These are phyloP conservation scores for Spatholobus suberectus DNA, from an alignment of 306 rosid species.

Conservation along the genomic window DNA sequence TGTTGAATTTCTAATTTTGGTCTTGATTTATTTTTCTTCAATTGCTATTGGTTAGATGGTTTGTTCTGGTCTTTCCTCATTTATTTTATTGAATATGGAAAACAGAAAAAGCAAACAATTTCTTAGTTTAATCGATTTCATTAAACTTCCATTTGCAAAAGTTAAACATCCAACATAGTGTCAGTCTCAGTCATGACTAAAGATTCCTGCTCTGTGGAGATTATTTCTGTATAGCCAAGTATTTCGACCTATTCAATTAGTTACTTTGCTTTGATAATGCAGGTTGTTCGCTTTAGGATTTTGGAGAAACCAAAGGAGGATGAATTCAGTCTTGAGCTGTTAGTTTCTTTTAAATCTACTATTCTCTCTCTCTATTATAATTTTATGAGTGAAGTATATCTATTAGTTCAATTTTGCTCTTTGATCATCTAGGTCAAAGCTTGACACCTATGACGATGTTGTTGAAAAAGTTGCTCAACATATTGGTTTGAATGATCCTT, in stretches of 20 bases:
- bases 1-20: neutral
- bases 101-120: neutral
- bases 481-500: constrained; percentile 71
- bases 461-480: constrained; percentile 69
- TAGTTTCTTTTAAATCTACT: constrained; percentile 42
- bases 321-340: constrained; percentile 85
- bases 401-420: constrained; percentile 7
- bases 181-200: neutral
- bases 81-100: neutral
- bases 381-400: neutral
- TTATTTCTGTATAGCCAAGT: neutral
- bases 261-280: constrained; percentile 39
- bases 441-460: constrained; percentile 58
- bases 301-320: constrained; percentile 95
- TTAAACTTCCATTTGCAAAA: neutral
- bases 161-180: neutral
- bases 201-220: neutral
- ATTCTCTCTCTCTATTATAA: neutral
- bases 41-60: neutral
- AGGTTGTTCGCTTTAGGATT: constrained; percentile 90
- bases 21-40: neutral
- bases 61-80: neutral
- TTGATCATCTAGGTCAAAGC: constrained; percentile 60
- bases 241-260: constrained; percentile 1
- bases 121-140: neutral